Conservation (phyloP, 257 asterid species). For the Fraxinus anomala region DNA sequence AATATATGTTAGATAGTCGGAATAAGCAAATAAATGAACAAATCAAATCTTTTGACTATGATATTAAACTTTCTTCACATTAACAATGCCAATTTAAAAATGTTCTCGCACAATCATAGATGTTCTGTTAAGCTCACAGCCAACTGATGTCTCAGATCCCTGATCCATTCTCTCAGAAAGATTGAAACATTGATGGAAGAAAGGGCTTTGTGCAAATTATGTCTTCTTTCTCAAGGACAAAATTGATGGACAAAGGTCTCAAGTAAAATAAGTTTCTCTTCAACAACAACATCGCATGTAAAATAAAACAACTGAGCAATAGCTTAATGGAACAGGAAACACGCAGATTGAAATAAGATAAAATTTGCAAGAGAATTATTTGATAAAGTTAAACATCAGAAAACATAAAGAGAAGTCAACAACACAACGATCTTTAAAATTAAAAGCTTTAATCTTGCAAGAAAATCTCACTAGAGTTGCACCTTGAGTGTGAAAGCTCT, state of each 20-base stretch:
- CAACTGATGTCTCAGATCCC: neutral
- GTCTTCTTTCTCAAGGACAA: neutral
- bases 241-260: neutral
- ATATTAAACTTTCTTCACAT: neutral
- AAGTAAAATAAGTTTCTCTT: neutral
- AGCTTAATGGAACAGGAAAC: constrained; percentile 11
- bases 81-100: too few species aligned
- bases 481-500: constrained; percentile 99
- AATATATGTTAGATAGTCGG: neutral
- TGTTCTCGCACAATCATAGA: too few species aligned
- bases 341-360: constrained; percentile 8
- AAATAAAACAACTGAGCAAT: constrained; percentile 3
- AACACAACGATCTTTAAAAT: neutral
- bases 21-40: neutral
- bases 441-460: constrained; percentile 16
- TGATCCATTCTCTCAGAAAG: neutral
- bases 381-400: neutral
- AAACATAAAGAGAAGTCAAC: neutral
- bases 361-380: constrained; percentile 1
- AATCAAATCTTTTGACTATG: neutral
- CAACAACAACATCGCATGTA: neutral
- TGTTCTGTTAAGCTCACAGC: neutral
- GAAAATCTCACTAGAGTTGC: constrained; percentile 24
- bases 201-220: neutral
- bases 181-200: neutral